Evolutionary conservation across 345 rosid genomes (phyloP).

Genomic region (Turnera subulata): DNA sequence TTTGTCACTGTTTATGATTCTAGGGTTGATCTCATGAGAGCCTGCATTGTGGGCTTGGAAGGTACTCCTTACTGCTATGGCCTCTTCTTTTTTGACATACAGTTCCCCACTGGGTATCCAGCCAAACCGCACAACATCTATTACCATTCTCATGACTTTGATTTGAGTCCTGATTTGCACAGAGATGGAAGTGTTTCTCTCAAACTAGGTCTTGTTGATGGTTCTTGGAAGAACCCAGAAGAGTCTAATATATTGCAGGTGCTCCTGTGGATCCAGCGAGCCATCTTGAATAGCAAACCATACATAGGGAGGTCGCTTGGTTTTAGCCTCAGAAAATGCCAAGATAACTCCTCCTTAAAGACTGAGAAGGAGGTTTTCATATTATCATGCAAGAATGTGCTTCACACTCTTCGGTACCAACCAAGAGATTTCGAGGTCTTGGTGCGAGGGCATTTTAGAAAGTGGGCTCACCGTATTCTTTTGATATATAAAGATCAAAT

Average conservation of each 20-base stretch:
- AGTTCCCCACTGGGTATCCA: not conserved
- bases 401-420: not conserved
- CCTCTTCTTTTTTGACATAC: slow-evolving; percentile 15
- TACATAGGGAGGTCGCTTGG: too few relatives aligned
- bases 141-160: not conserved
- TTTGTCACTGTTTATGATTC: not conserved
- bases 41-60: slow-evolving; percentile 7
- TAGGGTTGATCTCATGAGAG: slow-evolving; percentile 15
- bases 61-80: slow-evolving; percentile 14
- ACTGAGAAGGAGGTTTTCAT: slow-evolving; percentile 2
- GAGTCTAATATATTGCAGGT: slow-evolving; percentile 1
- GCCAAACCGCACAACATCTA: not conserved
- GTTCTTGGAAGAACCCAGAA: not conserved
- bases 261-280: slow-evolving; percentile 9
- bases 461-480: slow-evolving; percentile 17
- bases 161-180: slow-evolving; percentile 1
- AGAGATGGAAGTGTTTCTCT: not conserved
- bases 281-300: slow-evolving; percentile 6
- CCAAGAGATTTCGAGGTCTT: not conserved
- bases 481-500: slow-evolving; percentile 12
- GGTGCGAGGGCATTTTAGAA: slow-evolving; percentile 8
- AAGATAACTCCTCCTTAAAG: not conserved
- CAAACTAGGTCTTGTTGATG: not conserved
- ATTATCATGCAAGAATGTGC: slow-evolving; percentile 14
- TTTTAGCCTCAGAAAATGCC: too few relatives aligned